Evolutionary conservation across 805 yeast genomes (phyloP).

Genomic region (Kodamaea laetipori): DNA sequence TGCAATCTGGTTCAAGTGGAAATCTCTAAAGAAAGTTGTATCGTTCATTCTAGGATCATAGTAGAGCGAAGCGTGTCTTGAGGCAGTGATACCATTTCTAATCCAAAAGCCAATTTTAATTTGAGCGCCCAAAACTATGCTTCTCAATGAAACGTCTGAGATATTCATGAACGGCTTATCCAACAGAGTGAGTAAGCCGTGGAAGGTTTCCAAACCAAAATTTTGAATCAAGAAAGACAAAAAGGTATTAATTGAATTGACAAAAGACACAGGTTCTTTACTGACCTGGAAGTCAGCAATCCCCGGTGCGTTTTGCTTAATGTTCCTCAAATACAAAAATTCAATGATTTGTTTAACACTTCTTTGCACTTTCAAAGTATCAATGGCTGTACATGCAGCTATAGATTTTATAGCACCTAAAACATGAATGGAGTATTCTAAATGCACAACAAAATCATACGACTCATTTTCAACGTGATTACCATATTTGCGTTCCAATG

Average conservation of each 20-base stretch:
- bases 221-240: constrained; percentile 47
- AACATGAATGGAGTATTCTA: constrained; percentile 48
- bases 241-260: constrained; percentile 61
- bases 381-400: constrained; percentile 14
- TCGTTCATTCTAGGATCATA: constrained; percentile 45
- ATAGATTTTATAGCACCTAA: constrained; percentile 44
- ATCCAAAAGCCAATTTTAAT: constrained; percentile 70
- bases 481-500: constrained; percentile 59
- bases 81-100: constrained; percentile 62
- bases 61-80: constrained; percentile 54
- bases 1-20: constrained; percentile 49
- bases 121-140: constrained; percentile 63
- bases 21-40: constrained; percentile 42
- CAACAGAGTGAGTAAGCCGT: constrained; percentile 15
- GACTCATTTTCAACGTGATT: constrained; percentile 67
- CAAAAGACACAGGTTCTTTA: constrained; percentile 52
- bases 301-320: constrained; percentile 28
- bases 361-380: constrained; percentile 4
- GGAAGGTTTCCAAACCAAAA: constrained; percentile 28
- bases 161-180: constrained; percentile 44
- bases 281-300: constrained; percentile 48
- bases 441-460: constrained; percentile 50
- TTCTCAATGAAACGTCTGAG: constrained; percentile 60
- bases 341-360: constrained; percentile 25
- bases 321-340: constrained; percentile 30